These are phyloP conservation scores for Serendipita sp. DNA, from an alignment of 768 basidiomycete genomes.

Conservation along the genomic window DNA sequence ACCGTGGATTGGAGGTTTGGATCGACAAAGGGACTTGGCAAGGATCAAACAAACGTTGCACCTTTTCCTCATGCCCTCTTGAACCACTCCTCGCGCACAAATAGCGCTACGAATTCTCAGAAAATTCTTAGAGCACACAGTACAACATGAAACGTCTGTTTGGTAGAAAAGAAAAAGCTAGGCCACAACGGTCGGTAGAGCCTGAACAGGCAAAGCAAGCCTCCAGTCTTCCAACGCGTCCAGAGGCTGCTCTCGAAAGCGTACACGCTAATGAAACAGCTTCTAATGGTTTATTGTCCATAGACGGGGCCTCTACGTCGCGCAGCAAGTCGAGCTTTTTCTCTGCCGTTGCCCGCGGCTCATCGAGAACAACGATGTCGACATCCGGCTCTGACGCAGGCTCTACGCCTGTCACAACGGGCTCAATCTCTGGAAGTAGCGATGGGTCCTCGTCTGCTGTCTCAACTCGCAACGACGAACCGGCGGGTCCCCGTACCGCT, in stretches of 20 bases:
- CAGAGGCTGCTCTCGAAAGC: not conserved
- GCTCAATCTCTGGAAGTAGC: constrained; percentile 3
- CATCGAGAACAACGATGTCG: not conserved
- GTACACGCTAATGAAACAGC: not conserved
- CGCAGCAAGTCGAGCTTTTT: not conserved
- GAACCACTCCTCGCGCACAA: not conserved
- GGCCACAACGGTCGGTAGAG: not conserved
- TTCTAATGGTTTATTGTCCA: not conserved
- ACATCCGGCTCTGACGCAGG: constrained; percentile 2
- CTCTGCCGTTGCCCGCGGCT: not conserved
- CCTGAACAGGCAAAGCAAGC: not conserved
- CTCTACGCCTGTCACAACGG: not conserved
- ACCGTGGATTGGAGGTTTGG: too few relatives aligned
- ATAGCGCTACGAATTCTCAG: not conserved
- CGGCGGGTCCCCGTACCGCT: not conserved
- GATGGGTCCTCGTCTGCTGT: not conserved
- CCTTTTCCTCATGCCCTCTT: not conserved
- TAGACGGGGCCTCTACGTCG: not conserved
- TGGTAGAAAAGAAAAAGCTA: not conserved
- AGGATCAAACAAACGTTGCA: too few relatives aligned
- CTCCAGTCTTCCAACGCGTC: not conserved
- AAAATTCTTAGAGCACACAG: not conserved
- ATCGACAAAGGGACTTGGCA: too few relatives aligned
- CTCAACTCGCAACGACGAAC: not conserved
- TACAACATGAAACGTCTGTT: not conserved